Evolutionary conservation across 2,329 filamentous ascomycete genomes (phyloP).

Genomic region (Talaromyces islandicus): DNA sequence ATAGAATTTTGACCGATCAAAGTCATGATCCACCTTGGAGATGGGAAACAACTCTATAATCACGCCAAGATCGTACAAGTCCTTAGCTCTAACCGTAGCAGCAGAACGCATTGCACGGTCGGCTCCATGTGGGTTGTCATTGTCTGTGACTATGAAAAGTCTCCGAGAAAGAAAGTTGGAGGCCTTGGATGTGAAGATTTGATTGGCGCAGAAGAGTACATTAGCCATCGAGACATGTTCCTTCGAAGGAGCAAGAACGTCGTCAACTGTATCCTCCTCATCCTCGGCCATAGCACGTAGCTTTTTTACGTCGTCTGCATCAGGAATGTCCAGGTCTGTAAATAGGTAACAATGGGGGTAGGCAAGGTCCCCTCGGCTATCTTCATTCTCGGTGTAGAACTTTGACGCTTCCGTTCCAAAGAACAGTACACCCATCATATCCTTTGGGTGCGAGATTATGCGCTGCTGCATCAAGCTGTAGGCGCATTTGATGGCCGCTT

Average conservation of each 20-base stretch:
- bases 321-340: conserved; percentile 79
- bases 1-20: conserved; percentile 83
- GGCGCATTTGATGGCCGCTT: conserved; percentile 86
- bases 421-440: conserved; percentile 93
- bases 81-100: conserved; percentile 82
- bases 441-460: conserved; percentile 92
- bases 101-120: conserved; percentile 68
- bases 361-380: conserved; percentile 50
- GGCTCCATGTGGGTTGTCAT: conserved; percentile 73
- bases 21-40: conserved; percentile 61
- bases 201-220: conserved; percentile 88
- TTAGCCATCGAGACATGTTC: conserved; percentile 76
- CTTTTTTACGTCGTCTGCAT: conserved; percentile 77
- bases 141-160: conserved; percentile 93
- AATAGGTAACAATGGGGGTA: conserved; percentile 93
- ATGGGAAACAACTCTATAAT: conserved; percentile 92
- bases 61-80: conserved; percentile 89
- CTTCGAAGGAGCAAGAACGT: conserved; percentile 63
- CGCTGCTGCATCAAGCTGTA: conserved; percentile 96
- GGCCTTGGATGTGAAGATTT: conserved; percentile 91
- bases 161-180: conserved; percentile 89
- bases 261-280: conserved; percentile 64
- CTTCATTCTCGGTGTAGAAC: conserved; percentile 62
- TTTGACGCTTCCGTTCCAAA: conserved; percentile 85
- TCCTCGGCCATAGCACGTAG: conserved; percentile 72